Evolutionary conservation across 305 asterid genomes (phyloP).

Genomic region (Caryopteris hybrid): DNA sequence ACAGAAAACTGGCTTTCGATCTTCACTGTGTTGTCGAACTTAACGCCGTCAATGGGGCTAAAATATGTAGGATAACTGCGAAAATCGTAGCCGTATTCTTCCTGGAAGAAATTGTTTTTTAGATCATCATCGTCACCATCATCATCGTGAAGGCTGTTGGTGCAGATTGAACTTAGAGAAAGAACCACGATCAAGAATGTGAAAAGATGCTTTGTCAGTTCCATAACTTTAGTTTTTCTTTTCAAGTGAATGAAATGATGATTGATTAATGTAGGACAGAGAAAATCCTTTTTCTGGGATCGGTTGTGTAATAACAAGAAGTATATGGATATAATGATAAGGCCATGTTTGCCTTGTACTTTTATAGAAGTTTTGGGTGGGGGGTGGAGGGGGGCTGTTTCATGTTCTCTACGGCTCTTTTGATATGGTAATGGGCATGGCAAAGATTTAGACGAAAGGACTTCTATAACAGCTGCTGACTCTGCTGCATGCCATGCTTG

Average conservation of each 20-base stretch:
- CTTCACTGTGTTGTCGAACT: constrained; percentile 7
- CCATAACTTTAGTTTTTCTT: constrained; percentile 25
- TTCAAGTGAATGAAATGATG: background rate
- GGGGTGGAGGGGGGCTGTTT: background rate
- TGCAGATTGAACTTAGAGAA: constrained; percentile 23
- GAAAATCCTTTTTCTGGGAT: background rate
- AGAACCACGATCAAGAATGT: constrained; percentile 15
- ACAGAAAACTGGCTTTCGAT: no score
- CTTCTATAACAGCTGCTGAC: constrained; percentile 14
- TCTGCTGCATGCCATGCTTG: constrained; percentile 26
- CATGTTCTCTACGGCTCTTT: constrained; percentile 31
- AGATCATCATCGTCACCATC: background rate
- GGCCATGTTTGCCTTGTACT: constrained; percentile 15
- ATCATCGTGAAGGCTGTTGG: constrained; percentile 14
- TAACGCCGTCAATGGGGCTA: constrained; percentile 1
- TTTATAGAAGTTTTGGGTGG: constrained; percentile 28
- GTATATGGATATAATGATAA: constrained; percentile 17
- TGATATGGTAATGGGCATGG: constrained; percentile 27
- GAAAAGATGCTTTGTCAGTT: constrained; percentile 8
- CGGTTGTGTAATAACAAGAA: background rate
- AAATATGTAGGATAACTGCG: constrained; percentile 34
- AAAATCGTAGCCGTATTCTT: constrained; percentile 37
- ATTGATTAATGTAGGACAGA: background rate
- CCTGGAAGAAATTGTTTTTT: constrained; percentile 7
- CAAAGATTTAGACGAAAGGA: constrained; percentile 38